Base-by-base conservation (phyloP, 176 grass and related monocot genomes). In the Avena atlantica region DNA sequence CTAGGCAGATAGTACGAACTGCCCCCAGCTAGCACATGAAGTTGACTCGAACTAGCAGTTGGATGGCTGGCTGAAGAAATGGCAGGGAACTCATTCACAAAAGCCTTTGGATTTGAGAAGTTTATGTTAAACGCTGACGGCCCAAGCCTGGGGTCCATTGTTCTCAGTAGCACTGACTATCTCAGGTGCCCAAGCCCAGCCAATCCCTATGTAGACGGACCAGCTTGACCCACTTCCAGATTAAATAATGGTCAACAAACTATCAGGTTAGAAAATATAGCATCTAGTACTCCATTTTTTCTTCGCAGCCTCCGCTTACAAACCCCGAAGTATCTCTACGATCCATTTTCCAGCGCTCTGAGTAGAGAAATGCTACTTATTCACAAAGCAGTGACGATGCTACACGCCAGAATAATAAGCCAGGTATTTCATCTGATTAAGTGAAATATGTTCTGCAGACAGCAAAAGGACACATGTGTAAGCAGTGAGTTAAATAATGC, bases 291-390 rank as follows among this genome's bases (percentile, higher is more conserved):
- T 56, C 45, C 56, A 42, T 48, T 64, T 75, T 70, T 24, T 87
- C 66, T 77, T 88, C 23, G 90, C 92, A 93, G 19, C 97, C 97
- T 76, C 97, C 97, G 37, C 97, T 99, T 29, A 99, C 97, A 94
- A 96, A 99, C 79, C 97, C 97, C 3, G 80, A 90, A 51, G 97
- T 99, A 87, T 99, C 97, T 9, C 2, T 71, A 79, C 90, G 90
- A 81, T 97, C 95, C 95, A 97, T 97, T 45, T 84, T 79, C 91
- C 70, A 86, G 89, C 73, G 76, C 9, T 88, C 5, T 78, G 63
- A 17, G 13, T 17, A 81, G 80, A 78, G 64, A 9, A 64, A 55
- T 34, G 21, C 24, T 85, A 49, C 47, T 72, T 49, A 60, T 82
- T 88, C 78, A 88, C 60, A 14, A 77, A 70, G 29, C 3, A 1